Evolutionary conservation across 129 eudicot species (phyloP).

Genomic region (Saposhnikovia divaricata): DNA sequence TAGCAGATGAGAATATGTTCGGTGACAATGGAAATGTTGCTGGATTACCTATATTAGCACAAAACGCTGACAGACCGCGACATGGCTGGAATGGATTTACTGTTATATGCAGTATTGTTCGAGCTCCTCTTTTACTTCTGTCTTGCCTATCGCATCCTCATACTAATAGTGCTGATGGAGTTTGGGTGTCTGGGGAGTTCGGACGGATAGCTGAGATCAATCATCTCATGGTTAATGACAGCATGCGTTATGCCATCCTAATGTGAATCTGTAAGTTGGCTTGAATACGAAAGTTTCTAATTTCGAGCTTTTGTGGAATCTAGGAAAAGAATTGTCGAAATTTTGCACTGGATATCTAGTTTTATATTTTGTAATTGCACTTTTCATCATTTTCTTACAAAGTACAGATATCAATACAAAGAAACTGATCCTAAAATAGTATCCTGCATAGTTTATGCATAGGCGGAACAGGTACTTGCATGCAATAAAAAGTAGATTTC

Average conservation of each 20-base stretch:
- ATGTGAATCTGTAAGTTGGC: conserved; percentile 31
- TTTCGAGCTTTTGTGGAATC: conserved; percentile 18
- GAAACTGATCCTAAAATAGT: not conserved
- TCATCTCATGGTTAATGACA: conserved; percentile 64
- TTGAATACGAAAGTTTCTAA: not conserved
- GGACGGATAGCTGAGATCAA: conserved; percentile 50
- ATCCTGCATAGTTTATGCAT: not conserved
- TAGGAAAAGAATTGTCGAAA: conserved; percentile 5
- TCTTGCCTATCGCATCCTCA: conserved; percentile 49
- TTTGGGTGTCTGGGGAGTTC: conserved; percentile 56
- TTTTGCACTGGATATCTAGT: not conserved
- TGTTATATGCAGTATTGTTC: conserved; percentile 31
- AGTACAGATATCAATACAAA: not conserved
- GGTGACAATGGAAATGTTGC: conserved; percentile 24
- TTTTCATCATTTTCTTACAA: not conserved
- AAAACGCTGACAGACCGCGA: conserved; percentile 15
- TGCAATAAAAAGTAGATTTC: not conserved
- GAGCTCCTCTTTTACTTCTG: conserved; percentile 46
- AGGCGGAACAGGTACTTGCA: not conserved
- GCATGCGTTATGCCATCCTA: conserved; percentile 73
- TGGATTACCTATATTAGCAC: conserved; percentile 32
- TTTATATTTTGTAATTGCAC: not conserved
- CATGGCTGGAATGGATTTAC: conserved; percentile 39
- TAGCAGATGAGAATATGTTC: conserved; percentile 65
- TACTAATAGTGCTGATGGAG: conserved; percentile 40